phyloP scores from a whole-genome alignment of 2,329 filamentous ascomycete genomes.

The Epichloe sp. region DNA sequence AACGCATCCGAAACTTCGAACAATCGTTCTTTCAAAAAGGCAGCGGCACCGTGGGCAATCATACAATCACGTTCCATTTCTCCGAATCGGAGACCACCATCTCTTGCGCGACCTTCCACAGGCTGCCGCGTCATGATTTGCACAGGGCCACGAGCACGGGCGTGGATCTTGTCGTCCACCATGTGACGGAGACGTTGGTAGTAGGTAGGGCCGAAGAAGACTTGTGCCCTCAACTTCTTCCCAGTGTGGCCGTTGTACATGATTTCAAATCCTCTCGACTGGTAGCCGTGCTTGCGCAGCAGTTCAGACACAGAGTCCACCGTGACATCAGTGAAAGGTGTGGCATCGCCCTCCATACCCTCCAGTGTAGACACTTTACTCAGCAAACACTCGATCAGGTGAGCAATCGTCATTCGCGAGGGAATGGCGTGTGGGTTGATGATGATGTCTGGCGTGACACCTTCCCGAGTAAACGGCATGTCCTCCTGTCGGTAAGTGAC shows the following conservation, averaged over 20 bases:
- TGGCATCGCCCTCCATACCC: slow-evolving; percentile 93
- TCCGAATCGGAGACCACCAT: slow-evolving; percentile 97
- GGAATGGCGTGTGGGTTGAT: slow-evolving; percentile 99
- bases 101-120: slow-evolving; percentile 93
- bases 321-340: slow-evolving; percentile 94
- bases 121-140: slow-evolving; percentile 96
- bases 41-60: slow-evolving; percentile 97
- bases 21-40: slow-evolving; percentile 92
- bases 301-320: slow-evolving; percentile 85
- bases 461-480: slow-evolving; percentile 93
- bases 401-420: slow-evolving; percentile 99
- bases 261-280: slow-evolving; percentile 92
- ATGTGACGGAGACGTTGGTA: slow-evolving; percentile 98
- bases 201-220: slow-evolving; percentile 96
- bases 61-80: slow-evolving; percentile 99
- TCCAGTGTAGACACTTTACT: slow-evolving; percentile 91
- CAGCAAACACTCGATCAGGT: slow-evolving; percentile 97
- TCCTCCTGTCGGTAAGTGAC: slow-evolving; percentile 96
- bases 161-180: slow-evolving; percentile 99
- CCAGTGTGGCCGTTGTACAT: slow-evolving; percentile 99
- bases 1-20: slow-evolving; percentile 98
- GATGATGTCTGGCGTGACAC: slow-evolving; percentile 86
- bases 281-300: slow-evolving; percentile 80
- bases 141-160: slow-evolving; percentile 88
- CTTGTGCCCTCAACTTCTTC: slow-evolving; percentile 80